These are phyloP conservation scores for Pilatotrama ljubarskyi DNA, from an alignment of 768 basidiomycete species.

Conservation along the genomic window DNA sequence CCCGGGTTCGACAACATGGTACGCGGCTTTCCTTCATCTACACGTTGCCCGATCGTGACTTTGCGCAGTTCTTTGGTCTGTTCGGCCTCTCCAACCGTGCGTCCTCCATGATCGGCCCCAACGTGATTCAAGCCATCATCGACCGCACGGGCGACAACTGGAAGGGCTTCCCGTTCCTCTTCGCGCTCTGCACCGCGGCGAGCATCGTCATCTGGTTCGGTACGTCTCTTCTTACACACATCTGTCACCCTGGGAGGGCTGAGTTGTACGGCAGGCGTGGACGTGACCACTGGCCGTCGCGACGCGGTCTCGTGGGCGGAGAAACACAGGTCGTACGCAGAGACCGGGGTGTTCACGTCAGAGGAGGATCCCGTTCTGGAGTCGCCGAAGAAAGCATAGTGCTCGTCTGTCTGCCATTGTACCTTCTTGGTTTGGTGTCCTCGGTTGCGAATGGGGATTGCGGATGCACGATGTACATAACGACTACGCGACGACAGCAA, in stretches of 20 bases:
- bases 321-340: conserved; percentile 28
- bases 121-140: conserved; percentile 83
- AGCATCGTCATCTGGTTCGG: conserved; percentile 78
- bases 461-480: too few relatives aligned
- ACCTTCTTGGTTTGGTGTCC: too few relatives aligned
- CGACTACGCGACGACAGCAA: too few relatives aligned
- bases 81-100: conserved; percentile 84
- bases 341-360: conserved; percentile 23
- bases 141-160: conserved; percentile 71
- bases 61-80: conserved; percentile 77
- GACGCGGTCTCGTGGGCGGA: conserved; percentile 43
- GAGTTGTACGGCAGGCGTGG: conserved; percentile 29
- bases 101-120: conserved; percentile 86
- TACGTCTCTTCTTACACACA: conserved; percentile 22
- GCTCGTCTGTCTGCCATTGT: too few relatives aligned
- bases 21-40: neutral
- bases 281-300: conserved; percentile 38
- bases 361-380: conserved; percentile 23
- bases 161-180: conserved; percentile 84
- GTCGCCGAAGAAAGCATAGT: conserved; percentile 6
- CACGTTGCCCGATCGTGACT: neutral
- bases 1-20: conserved; percentile 87
- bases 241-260: neutral
- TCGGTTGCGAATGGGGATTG: too few relatives aligned
- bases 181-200: conserved; percentile 65